Base-by-base conservation (phyloP, 495 filamentous ascomycete species). In the Annulohypoxylon moriforme region DNA sequence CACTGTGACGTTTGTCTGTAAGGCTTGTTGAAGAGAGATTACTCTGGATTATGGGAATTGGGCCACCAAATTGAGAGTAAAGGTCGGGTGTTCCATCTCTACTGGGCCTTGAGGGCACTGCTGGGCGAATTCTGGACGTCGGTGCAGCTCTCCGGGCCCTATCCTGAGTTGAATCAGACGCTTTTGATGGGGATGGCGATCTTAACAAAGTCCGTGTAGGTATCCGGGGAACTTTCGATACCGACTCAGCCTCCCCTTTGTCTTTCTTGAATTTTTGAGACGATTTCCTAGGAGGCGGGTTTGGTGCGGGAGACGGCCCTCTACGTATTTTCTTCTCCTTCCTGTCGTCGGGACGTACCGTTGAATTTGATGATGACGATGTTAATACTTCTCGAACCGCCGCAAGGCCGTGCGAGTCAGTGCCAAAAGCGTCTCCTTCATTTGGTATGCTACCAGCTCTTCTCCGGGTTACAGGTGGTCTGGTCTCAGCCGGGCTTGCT, bases 11-110 rank as follows among this genome's bases (percentile, higher is more conserved):
- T 71, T 76, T 78, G 58, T 82, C 81, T 6, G 80, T 66, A 50
- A 84, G 76, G 50, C 86, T 82, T n/a, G 81, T 78, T 31, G 83
- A 79, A 46, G 85, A 75, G 29, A 97, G 80, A 75, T 95, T 94
- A 79, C 92, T 95, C 53, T 91, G 92, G 24, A 97, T 89, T 25
- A 96, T 80, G 14, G 91, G 89, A 10, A 90, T 88, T 5, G 88
- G 83, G 8, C 87, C 85, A 40, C 87, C 79, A 18, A 85, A 78
- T 44, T 87, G 84, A 29, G 87, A 81, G 47, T 81, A 77, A 20
- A 97, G 83, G 58, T 89, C 88, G 49, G 90, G 85, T 1, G 91
- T 92, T 9, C 93, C 93, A 69, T 96, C 90, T 84, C 94, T 85
- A 75, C 93, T 98, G 4, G 94, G 94, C 63, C 94, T 81, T 50